Base-by-base conservation (phyloP, 805 yeast species). In the Pichia scutulata region DNA sequence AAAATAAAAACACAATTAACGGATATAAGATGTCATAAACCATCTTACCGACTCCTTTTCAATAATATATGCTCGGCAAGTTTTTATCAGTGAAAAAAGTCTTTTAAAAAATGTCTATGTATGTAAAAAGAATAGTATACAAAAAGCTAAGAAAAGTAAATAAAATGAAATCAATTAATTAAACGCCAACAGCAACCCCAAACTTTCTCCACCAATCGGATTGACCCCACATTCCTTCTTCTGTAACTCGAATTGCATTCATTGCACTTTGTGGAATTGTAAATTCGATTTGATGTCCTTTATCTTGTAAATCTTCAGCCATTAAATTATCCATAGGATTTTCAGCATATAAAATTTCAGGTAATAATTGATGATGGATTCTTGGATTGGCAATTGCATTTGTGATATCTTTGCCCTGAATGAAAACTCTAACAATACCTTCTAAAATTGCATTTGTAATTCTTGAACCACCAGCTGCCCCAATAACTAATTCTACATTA, bases 391-490 rank as follows among this genome's bases (percentile, higher is more conserved):
- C 79, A 22, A 90, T 75, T 0, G 89, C 74, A 49, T 86, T 83
- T 22, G 88, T 68, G 4, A 89, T 62, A 1, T 82, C 73, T 69
- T 80, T 62, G 2, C 75, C 66, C 60, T 81, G 78, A 62, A 78
- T 80, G 54, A 82, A 81, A 3, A 72, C 69, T 48, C 97, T 70
- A 1, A 86, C 74, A 18, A 92, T 75, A 0, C 92, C 89, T 63
- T 89, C 93, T 50, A 92, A 76, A 4, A 92, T 80, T 1, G 95
- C 79, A 0, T 96, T 87, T 14, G 86, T 74, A 46, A 92, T 92
- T 49, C 93, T 72, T 7, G 93, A 84, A 0, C 98, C 98, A 10
- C 99, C 99, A 1, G 97, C 95, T 0, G 96, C 93, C 0, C 97
- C 98, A 52, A 92, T 75, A 6, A 85, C 78, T 24, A 86, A 62